Evolutionary conservation across 352 stramenopile species (phyloP), one percentile per base, ranked within the genome.

Genomic region (Saprolegnia diclina): DNA sequence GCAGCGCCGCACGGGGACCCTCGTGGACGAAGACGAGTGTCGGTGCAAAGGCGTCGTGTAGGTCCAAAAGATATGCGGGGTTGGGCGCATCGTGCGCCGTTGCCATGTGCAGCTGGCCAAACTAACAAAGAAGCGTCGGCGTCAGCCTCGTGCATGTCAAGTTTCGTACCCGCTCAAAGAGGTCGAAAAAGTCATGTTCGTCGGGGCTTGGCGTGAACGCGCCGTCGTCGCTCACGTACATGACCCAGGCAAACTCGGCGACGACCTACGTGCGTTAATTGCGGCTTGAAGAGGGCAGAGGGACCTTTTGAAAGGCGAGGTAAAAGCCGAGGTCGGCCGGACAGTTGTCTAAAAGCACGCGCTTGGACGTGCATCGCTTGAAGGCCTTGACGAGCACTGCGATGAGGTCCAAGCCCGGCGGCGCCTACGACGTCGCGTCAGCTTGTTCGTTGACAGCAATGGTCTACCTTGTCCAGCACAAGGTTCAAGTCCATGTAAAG

Each of bases 291-390:
- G n/a, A n/a, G 42, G 42, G 7, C 9, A 18, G 18, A 56, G 9
- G 40, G 40, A 66, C 57, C 22, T 26, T 24, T 66, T 66, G 57
- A 42, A 66, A 66, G 4, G 57, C n/a, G n/a, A 66, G 44, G n/a
- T 66, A 66, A 32, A 66, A 66, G 11, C 37, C 5, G 40, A 66
- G 50, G 10, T 66, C 57, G 19, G 57, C 21, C 24, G 57, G 57
- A n/a, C 40, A 66, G 21, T 66, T 53, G 44, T 66, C 57, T 13
- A 66, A 32, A 32, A 66, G 21, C 19, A 66, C 32, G 16, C 57
- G 57, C 40, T 66, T 66, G 37, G 29, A 66, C 44, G 50, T 42
- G 22, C 57, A 66, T 35, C 57, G 57, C 21, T 55, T 54, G 29
- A 66, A 66, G 13, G 44, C 44, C 29, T 66, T 66, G 29, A 66